Conservation (phyloP, 2,329 filamentous ascomycete genomes). For the Exophiala viscosa region DNA sequence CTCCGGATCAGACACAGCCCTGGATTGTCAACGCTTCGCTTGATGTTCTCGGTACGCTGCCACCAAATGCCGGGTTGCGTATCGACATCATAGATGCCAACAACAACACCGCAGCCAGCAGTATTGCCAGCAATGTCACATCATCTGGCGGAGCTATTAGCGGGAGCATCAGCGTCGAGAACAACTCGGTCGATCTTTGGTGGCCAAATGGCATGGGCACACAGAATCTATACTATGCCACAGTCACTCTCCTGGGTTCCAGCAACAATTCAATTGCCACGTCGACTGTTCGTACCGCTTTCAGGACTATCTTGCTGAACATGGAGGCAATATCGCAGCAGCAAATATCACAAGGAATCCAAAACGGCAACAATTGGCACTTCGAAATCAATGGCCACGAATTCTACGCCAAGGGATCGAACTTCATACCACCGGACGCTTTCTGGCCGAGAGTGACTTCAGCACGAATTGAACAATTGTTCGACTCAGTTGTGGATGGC, state of each 20-base stretch:
- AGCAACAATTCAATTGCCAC: slow-evolving; percentile 42
- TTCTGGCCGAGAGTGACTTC: slow-evolving; percentile 54
- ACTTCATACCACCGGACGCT: slow-evolving; percentile 64
- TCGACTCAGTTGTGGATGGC: slow-evolving; percentile 57
- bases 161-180: slow-evolving; percentile 34
- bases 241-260: slow-evolving; percentile 37
- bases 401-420: slow-evolving; percentile 64
- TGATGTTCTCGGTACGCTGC: slow-evolving; percentile 28
- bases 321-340: slow-evolving; percentile 31
- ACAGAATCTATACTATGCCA: slow-evolving; percentile 55
- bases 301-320: slow-evolving; percentile 49
- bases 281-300: slow-evolving; percentile 47
- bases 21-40: slow-evolving; percentile 37
- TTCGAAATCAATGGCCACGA: slow-evolving; percentile 64
- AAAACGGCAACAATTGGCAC: slow-evolving; percentile 59
- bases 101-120: not conserved
- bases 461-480: slow-evolving; percentile 56
- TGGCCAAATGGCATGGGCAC: slow-evolving; percentile 58
- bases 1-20: not conserved
- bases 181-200: slow-evolving; percentile 52
- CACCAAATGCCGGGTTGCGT: slow-evolving; percentile 19
- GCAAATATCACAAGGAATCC: slow-evolving; percentile 32
- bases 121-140: not conserved
- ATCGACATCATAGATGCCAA: slow-evolving; percentile 33
- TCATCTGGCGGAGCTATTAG: slow-evolving; percentile 32